Base-by-base conservation (phyloP, 805 yeast species). In the Phaffomyces thermotolerans region DNA sequence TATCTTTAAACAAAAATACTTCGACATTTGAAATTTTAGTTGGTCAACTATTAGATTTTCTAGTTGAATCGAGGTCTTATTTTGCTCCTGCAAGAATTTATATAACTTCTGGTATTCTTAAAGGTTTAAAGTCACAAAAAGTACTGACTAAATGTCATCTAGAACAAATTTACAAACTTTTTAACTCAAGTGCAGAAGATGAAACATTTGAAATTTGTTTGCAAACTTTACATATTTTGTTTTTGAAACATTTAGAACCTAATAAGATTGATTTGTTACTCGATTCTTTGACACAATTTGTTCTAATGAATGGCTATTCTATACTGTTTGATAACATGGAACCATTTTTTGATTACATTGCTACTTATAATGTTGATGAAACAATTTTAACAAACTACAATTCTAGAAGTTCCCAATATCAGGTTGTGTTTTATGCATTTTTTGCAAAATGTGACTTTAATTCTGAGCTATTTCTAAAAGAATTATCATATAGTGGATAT, bases 61-160 rank as follows among this genome's bases (percentile, higher is more conserved):
- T 87, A 35, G 69, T 64, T 23, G 69, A 69, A 8, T 56, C 69
- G 18, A 70, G 72, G 36, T 70, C 73, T 8, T 63, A 79, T 0
- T 87, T 77, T 63, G 95, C 80, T 49, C 87, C 89, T 4, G 77
- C 88, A 0, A 75, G 84, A 58, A 70, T 83, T 3, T 84, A 77
- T 48, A 57, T 82, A 4, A 52, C 78, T 1, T 57, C 66, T 25
- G 95, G 93, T 6, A 49, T 86, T 12, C 53, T 73, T 9, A 52
- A 64, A n/a, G 89, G 85, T 1, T 60, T 83, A 22, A 51, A 59
- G 15, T 58, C 53, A 4, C 17, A 42, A 20, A 33, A 53, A 34
- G 37, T 62, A 3, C 43, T 72, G 12, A 41, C 36, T 3, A 6
- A 43, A 5, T 10, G 37, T 0, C 68, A 72, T 30, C 40, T 71